Evolutionary conservation across 2,329 filamentous ascomycete species (phyloP).

Genomic region (Beauveria australis): DNA sequence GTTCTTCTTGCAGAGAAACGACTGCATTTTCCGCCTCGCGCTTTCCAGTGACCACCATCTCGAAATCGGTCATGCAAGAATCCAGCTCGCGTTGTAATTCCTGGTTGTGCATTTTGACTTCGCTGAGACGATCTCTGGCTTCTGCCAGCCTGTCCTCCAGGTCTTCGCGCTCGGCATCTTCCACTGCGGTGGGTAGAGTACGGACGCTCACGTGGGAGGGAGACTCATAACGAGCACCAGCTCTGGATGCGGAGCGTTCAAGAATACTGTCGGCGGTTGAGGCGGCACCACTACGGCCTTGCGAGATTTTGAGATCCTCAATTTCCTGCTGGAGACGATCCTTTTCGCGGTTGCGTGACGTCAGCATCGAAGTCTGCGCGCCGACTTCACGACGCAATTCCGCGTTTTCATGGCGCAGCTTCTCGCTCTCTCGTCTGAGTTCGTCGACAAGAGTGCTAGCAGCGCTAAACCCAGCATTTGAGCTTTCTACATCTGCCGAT

Average conservation of each 20-base stretch:
- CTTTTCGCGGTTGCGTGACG: constrained; percentile 89
- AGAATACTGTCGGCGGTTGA: constrained; percentile 81
- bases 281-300: constrained; percentile 60
- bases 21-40: constrained; percentile 50
- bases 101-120: constrained; percentile 81
- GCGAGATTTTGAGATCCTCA: constrained; percentile 86
- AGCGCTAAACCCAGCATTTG: constrained; percentile 45
- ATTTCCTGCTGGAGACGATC: constrained; percentile 94
- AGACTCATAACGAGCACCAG: constrained; percentile 54
- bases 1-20: constrained; percentile 66
- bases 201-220: constrained; percentile 65
- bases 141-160: constrained; percentile 77
- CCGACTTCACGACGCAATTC: constrained; percentile 87
- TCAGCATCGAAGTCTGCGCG: constrained; percentile 95
- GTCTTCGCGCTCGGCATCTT: constrained; percentile 78
- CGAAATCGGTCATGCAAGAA: constrained; percentile 70
- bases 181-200: constrained; percentile 53
- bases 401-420: constrained; percentile 84
- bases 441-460: constrained; percentile 70
- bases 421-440: constrained; percentile 57
- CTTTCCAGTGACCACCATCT: constrained; percentile 58
- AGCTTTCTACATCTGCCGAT: constrained; percentile 40
- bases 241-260: constrained; percentile 85
- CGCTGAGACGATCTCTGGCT: constrained; percentile 77
- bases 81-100: constrained; percentile 78